Percentiles rank a stretch among this genome's conserved stretches.
phyloP scores from a whole-genome alignment of 139 green algal genomes.

The Ostreobium quekettii region DNA sequence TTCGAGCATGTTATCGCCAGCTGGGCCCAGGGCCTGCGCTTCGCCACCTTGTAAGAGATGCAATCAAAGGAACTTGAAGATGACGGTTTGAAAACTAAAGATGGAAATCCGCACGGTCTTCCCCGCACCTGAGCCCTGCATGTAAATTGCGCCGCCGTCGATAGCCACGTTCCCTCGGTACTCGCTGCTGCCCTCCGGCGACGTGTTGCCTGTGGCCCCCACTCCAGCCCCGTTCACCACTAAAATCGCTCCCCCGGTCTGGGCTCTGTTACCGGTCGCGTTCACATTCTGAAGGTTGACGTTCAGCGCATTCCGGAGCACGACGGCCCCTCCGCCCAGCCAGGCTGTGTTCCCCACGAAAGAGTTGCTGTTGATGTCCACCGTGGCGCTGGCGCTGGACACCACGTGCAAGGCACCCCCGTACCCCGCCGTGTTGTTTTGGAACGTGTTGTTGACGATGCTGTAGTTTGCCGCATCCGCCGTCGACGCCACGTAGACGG shows the following conservation, averaged over 20 bases:
- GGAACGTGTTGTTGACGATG: slow-evolving; percentile 3
- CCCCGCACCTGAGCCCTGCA: neutral
- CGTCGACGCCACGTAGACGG: slow-evolving; percentile 11
- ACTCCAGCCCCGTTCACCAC: slow-evolving; percentile 2
- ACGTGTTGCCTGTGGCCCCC: too few species aligned
- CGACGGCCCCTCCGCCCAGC: slow-evolving; percentile 7
- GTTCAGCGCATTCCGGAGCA: slow-evolving; percentile 14
- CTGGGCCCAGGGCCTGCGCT: too few species aligned
- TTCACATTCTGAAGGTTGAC: too few species aligned
- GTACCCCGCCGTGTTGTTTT: slow-evolving; percentile 17
- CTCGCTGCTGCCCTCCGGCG: neutral
- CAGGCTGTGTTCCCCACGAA: slow-evolving; percentile 4
- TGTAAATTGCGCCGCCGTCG: slow-evolving; percentile 9
- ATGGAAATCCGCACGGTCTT: too few species aligned
- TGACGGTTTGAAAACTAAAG: too few species aligned
- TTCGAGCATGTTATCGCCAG: too few species aligned
- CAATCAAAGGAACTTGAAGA: too few species aligned
- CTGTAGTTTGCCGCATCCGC: neutral
- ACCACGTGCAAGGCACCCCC: slow-evolving; percentile 15
- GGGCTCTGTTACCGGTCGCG: neutral
- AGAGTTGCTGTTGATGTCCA: neutral
- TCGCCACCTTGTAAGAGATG: too few species aligned
- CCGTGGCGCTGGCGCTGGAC: neutral
- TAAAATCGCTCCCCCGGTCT: slow-evolving; percentile 1
- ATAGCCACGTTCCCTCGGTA: slow-evolving; percentile 6